phyloP scores from a whole-genome alignment of 1,139 yeast species.

The Suzukiozyma palmioleophila region DNA sequence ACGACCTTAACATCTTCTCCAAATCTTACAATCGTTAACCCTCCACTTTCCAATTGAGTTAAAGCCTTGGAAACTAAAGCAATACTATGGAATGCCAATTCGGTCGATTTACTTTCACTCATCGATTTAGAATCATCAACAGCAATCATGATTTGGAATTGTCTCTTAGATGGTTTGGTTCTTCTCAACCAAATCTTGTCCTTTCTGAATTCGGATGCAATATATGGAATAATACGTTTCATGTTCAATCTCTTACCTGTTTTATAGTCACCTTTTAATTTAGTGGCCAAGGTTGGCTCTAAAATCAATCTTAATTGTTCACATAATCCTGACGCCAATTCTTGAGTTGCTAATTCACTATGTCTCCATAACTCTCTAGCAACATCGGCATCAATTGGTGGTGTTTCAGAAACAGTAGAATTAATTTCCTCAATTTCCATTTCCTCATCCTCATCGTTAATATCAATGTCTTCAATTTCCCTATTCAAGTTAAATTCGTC shows the following conservation, averaged over 20 bases:
- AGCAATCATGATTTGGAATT: conserved; percentile 95
- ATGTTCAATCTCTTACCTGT: conserved; percentile 96
- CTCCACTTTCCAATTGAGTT: conserved; percentile 93
- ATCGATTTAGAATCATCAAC: conserved; percentile 97
- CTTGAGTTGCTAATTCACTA: conserved; percentile 81
- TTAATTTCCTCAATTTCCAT: conserved; percentile 23
- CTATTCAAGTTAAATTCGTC: conserved; percentile 12
- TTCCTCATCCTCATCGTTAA: conserved; percentile 28
- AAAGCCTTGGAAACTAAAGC: conserved; percentile 92
- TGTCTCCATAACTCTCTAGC: conserved; percentile 78
- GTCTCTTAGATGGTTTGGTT: conserved; percentile 95
- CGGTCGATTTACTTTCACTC: conserved; percentile 89
- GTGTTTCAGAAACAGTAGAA: conserved; percentile 21
- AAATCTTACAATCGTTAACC: conserved; percentile 83
- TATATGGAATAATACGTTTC: conserved; percentile 96
- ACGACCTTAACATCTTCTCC: conserved; percentile 83
- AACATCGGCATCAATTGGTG: conserved; percentile 55
- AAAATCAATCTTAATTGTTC: conserved; percentile 90
- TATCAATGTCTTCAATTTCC: conserved; percentile 24
- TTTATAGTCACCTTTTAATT: conserved; percentile 90
- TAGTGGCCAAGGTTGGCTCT: conserved; percentile 94
- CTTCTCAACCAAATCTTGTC: conserved; percentile 98
- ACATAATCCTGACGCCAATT: conserved; percentile 79
- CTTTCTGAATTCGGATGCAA: conserved; percentile 95
- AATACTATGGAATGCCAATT: conserved; percentile 89